Conservation (phyloP, 1,284 basidiomycete species). For the Irpex rosettiformis region DNA sequence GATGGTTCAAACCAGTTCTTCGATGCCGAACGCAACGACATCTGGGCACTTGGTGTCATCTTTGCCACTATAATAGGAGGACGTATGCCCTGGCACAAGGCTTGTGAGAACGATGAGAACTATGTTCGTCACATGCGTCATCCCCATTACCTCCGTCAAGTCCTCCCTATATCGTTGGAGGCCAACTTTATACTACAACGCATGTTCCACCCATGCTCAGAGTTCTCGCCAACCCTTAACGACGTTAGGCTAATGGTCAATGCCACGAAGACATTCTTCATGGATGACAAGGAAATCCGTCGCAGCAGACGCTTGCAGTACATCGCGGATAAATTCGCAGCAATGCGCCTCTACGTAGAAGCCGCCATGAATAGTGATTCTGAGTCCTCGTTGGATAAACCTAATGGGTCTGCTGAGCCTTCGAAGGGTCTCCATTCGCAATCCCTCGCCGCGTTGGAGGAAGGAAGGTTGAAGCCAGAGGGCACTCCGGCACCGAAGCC, state of each 20-base stretch:
- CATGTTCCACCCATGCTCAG: slow-evolving; percentile 18
- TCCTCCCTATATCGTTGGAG: slow-evolving; percentile 68
- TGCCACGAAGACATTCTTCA: slow-evolving; percentile 13
- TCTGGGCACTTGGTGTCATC: slow-evolving; percentile 73
- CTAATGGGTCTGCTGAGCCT: slow-evolving; percentile 10
- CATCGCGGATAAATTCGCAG: not conserved
- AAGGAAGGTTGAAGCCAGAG: not conserved
- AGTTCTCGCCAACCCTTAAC: slow-evolving; percentile 9
- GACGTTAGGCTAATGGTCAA: slow-evolving; percentile 12
- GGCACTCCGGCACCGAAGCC: not conserved
- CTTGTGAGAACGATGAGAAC: slow-evolving; percentile 66
- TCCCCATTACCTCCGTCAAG: slow-evolving; percentile 59
- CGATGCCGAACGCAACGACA: slow-evolving; percentile 74
- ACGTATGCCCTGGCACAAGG: slow-evolving; percentile 83
- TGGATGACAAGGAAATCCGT: slow-evolving; percentile 14
- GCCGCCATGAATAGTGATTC: not conserved
- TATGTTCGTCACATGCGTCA: slow-evolving; percentile 46
- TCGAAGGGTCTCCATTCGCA: slow-evolving; percentile 3
- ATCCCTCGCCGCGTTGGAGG: slow-evolving; percentile 11
- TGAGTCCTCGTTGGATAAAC: not conserved
- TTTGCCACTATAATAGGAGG: slow-evolving; percentile 76
- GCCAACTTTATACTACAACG: slow-evolving; percentile 54
- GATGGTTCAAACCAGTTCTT: slow-evolving; percentile 35
- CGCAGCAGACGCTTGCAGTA: not conserved
- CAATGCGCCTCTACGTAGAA: not conserved